phyloP scores from a whole-genome alignment of 2,329 filamentous ascomycete genomes.

The Nigrograna mackinnonii region DNA sequence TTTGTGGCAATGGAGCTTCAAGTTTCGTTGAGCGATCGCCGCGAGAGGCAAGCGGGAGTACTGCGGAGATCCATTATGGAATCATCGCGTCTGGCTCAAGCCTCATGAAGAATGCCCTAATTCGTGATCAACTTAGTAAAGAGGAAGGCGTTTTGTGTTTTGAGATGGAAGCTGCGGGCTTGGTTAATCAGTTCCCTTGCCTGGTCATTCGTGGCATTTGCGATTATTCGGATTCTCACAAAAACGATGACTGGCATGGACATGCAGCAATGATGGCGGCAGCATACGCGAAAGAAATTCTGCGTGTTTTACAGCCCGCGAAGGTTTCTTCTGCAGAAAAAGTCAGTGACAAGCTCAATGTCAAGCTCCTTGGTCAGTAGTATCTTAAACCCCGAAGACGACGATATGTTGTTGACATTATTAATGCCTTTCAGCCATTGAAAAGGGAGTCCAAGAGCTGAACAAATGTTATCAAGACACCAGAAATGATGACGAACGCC shows the following conservation, averaged over 20 bases:
- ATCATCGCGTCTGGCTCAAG: not conserved
- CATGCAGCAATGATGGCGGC: conserved; percentile 1
- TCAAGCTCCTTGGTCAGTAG: too few species aligned
- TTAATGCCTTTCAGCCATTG: too few species aligned
- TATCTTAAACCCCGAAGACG: too few species aligned
- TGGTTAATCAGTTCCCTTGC: not conserved
- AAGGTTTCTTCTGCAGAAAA: too few species aligned
- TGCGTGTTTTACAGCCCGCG: too few species aligned
- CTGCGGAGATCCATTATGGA: not conserved
- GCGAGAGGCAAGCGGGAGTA: too few species aligned
- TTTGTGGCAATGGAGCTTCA: not conserved
- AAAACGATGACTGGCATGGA: conserved; percentile 1
- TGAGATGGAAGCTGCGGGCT: conserved; percentile 5
- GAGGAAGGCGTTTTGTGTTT: not conserved
- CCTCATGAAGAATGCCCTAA: not conserved
- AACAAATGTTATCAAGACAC: too few species aligned
- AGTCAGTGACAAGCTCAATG: too few species aligned
- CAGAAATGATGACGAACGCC: too few species aligned
- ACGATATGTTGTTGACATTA: too few species aligned
- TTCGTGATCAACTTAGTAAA: not conserved
- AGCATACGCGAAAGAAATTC: conserved; percentile 1
- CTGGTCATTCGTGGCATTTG: conserved; percentile 7
- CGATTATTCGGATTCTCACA: conserved; percentile 8
- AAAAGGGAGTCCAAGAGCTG: too few species aligned
- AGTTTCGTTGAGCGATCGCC: too few species aligned